phyloP scores from a whole-genome alignment of 441 rosid genomes.

The Theobroma grandiflorum region DNA sequence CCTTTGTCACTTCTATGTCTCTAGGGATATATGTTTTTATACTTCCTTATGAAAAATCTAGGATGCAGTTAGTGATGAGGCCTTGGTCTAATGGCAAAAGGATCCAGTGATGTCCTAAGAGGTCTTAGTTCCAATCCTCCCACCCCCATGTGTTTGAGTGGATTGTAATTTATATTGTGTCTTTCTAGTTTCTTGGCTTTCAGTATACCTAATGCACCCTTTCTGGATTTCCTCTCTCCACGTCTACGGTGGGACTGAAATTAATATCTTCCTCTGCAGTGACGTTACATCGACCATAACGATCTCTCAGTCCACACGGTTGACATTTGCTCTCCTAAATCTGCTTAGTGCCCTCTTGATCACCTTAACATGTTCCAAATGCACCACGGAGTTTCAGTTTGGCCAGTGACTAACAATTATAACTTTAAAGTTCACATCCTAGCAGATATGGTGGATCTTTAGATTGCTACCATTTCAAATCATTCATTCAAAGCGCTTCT shows the following conservation, averaged over 20 bases:
- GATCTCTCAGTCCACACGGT: conserved; percentile 48
- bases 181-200: neutral
- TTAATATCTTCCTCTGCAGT: conserved; percentile 48
- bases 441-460: conserved; percentile 19
- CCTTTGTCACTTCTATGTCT: neutral
- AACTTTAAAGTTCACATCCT: conserved; percentile 18
- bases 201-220: conserved; percentile 17
- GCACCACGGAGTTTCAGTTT: conserved; percentile 25
- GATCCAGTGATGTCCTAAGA: neutral
- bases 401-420: conserved; percentile 13
- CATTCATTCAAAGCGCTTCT: conserved; percentile 22
- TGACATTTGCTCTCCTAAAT: conserved; percentile 37
- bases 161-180: neutral
- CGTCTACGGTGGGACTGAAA: conserved; percentile 37
- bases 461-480: conserved; percentile 2
- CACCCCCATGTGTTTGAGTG: neutral
- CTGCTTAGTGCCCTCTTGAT: conserved; percentile 44
- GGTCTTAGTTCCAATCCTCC: conserved; percentile 1
- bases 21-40: neutral
- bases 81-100: neutral
- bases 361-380: conserved; percentile 32
- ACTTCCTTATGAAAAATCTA: neutral
- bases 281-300: conserved; percentile 39
- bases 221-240: conserved; percentile 21
- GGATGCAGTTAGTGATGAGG: neutral